Evolutionary conservation across 805 yeast genomes (phyloP).

Genomic region (Cyberlindnera amylophila): DNA sequence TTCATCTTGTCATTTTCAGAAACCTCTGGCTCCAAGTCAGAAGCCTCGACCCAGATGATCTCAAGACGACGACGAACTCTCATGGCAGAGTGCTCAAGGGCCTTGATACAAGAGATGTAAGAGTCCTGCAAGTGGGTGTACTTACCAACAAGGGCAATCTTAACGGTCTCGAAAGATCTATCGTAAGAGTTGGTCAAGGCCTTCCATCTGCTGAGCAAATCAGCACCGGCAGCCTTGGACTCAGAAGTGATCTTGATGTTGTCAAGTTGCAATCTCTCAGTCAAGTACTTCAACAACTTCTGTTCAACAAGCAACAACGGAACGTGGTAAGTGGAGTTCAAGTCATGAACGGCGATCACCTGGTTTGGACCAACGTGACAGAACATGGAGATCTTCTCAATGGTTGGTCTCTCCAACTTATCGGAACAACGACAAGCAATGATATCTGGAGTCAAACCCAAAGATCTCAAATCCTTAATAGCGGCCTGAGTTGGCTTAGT

Average conservation of each 20-base stretch:
- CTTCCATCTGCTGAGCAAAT: conserved; percentile 74
- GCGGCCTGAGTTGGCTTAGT: conserved; percentile 99
- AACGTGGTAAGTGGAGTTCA: conserved; percentile 94
- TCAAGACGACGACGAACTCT: conserved; percentile 78
- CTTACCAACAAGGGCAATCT: conserved; percentile 96
- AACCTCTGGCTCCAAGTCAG: conserved; percentile 77
- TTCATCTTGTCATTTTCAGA: conserved; percentile 62
- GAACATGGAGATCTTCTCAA: conserved; percentile 96
- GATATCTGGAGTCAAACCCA: conserved; percentile 94
- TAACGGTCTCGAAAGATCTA: conserved; percentile 77
- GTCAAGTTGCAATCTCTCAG: conserved; percentile 60
- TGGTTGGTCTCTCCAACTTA: conserved; percentile 76
- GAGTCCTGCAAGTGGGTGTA: conserved; percentile 95
- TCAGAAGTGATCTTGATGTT: conserved; percentile 43
- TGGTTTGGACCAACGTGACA: conserved; percentile 99
- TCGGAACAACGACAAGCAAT: conserved; percentile 96
- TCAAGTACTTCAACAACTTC: conserved; percentile 70
- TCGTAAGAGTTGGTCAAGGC: conserved; percentile 76
- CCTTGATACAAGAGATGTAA: conserved; percentile 88
- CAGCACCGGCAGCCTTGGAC: conserved; percentile 61
- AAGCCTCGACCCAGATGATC: conserved; percentile 94
- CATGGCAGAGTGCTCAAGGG: conserved; percentile 95
- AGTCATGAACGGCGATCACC: conserved; percentile 95
- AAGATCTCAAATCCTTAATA: conserved; percentile 89
- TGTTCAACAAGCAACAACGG: conserved; percentile 89